Conservation (phyloP, 345 rosid species). For the Lepidium sativum region DNA sequence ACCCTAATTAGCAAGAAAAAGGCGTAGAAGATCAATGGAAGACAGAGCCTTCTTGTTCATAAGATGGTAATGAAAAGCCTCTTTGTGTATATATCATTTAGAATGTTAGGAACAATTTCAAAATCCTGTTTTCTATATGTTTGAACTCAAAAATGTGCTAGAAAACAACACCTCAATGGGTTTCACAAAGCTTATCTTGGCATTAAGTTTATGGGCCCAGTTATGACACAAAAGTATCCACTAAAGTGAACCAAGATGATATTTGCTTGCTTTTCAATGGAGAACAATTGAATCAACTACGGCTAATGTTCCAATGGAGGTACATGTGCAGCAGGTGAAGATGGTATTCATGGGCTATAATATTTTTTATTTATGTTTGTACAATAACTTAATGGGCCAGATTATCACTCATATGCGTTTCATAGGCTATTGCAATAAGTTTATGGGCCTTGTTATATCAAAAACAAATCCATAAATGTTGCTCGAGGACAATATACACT, state of each 20-base stretch:
- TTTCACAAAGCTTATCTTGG: not conserved
- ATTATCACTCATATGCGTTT: not conserved
- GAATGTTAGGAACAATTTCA: slow-evolving; percentile 4
- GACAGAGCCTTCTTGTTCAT: not conserved
- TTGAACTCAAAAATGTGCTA: not conserved
- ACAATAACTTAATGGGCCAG: not conserved
- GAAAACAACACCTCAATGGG: not conserved
- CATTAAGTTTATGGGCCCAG: not conserved
- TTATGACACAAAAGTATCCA: not conserved
- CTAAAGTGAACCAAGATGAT: not conserved
- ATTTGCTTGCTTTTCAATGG: not conserved
- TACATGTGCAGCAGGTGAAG: not conserved
- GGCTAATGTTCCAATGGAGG: not conserved
- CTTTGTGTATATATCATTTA: slow-evolving; percentile 14
- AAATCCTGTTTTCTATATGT: slow-evolving; percentile 1
- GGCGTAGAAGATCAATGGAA: slow-evolving; percentile 19
- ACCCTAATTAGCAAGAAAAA: slow-evolving; percentile 52
- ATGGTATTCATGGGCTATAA: too few species aligned
- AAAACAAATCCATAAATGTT: not conserved
- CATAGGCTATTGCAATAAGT: not conserved
- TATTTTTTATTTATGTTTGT: too few species aligned
- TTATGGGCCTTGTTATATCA: not conserved
- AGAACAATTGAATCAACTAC: too few species aligned
- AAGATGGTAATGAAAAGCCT: not conserved
- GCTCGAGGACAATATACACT: not conserved